Percentiles rank a stretch among this genome's conserved stretches.
These are phyloP conservation scores for Cercospora sp. DNA, from an alignment of 2,329 filamentous ascomycete species.

Conservation along the genomic window DNA sequence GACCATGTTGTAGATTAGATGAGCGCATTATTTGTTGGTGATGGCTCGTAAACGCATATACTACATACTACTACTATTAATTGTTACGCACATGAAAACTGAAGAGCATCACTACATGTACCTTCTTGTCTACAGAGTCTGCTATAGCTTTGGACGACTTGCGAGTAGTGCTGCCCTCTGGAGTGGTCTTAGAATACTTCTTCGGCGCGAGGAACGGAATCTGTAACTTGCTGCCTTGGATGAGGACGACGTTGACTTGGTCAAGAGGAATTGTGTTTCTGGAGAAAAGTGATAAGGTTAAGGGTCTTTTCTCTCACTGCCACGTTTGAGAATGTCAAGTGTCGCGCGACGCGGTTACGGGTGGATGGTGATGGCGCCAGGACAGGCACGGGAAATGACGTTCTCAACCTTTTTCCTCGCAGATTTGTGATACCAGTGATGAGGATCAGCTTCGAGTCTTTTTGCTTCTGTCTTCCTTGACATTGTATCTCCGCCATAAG, in stretches of 20 bases:
- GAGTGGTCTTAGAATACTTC: too few species aligned
- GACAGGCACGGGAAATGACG: background rate
- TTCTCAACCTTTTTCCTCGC: background rate
- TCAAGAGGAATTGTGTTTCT: background rate
- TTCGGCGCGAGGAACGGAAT: background rate
- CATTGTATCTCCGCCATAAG: background rate
- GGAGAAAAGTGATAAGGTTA: background rate
- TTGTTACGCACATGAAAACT: background rate
- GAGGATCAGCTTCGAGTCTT: too few species aligned
- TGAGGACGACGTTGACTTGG: too few species aligned
- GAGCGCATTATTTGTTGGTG: background rate
- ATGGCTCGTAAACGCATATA: background rate
- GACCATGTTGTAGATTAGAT: background rate
- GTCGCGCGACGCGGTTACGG: background rate
- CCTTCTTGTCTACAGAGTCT: too few species aligned
- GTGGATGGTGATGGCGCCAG: background rate
- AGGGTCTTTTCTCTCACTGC: background rate
- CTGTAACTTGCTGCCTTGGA: background rate
- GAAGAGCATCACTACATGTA: too few species aligned
- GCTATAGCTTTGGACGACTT: too few species aligned
- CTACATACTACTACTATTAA: background rate
- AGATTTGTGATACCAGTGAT: too few species aligned
- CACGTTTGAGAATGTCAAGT: background rate
- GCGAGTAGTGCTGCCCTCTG: too few species aligned
- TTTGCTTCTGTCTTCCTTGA: too few species aligned